Evolutionary conservation across 2,329 filamentous ascomycete genomes (phyloP), one percentile per base, ranked within the genome.

Genomic region (Clarireedia homoeocarpa): DNA sequence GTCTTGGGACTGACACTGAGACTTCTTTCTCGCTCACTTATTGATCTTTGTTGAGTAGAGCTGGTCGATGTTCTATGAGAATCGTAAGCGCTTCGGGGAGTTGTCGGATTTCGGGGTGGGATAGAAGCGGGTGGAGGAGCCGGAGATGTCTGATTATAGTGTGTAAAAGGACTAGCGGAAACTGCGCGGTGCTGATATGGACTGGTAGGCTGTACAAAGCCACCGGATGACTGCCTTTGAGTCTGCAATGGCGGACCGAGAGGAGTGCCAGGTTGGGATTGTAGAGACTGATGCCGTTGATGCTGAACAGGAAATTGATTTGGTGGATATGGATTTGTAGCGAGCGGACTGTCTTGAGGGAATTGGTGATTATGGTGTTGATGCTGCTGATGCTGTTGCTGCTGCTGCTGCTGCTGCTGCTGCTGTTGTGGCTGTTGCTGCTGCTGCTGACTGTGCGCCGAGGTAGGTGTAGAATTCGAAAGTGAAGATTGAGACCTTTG

Each of bases 1-100:
- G 88, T 90, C 72, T 89, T 91, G 30, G 89, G 89, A 68, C 88
- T 92, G 51, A 92, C 82, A 66, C 87, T 91, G 53, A 86, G 70
- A 68, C 85, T 89, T 50, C 80, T 76, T 59, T 88, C 87, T 65
- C 86, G 80, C 55, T 89, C 85, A 61, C 77, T 77, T 49, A 77
- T 76, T 45, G 79, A 78, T 57, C 77, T 74, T 45, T 73, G 69
- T 47, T 71, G 74, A 58, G 59, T 56, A 51, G 66, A 65, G 52
- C 62, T 66, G 53, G 63, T 59, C 3, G 77, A 76, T 67, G 80
- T 71, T 69, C 74, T 74, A 60, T 75, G 74, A 45, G 72, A 69
- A 59, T 78, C 77, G 70, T 78, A 76, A 49, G 71, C 68, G 61
- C 71, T 71, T 24, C 23, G 48, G 55, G 76, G 72, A 52, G 71